Evolutionary conservation across 2,329 filamentous ascomycete genomes (phyloP).

Genomic region (Alternaria arbusti): DNA sequence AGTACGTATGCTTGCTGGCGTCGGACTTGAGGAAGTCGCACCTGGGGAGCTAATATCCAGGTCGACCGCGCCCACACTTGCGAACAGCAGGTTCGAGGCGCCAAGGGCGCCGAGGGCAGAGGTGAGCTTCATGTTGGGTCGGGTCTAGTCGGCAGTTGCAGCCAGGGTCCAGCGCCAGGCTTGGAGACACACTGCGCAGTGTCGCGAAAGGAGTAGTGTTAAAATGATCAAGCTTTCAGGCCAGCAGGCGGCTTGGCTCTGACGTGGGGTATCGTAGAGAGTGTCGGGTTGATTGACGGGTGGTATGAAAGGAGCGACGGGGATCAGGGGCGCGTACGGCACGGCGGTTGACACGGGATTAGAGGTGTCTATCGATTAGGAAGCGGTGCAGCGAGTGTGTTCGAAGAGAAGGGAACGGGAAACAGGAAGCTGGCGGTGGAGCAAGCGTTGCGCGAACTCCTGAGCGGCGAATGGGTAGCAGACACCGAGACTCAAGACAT

Average conservation of each 20-base stretch:
- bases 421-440: conserved; percentile 11
- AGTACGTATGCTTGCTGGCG: conserved; percentile 9
- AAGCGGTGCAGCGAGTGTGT: conserved; percentile 20
- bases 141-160: conserved; percentile 12
- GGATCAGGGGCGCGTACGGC: conserved; percentile 21
- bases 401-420: conserved; percentile 7
- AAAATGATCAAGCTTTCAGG: neutral
- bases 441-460: conserved; percentile 14
- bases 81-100: conserved; percentile 40
- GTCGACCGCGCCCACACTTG: conserved; percentile 40
- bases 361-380: neutral
- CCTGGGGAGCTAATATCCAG: conserved; percentile 38
- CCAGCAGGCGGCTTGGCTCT: neutral
- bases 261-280: conserved; percentile 10
- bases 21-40: conserved; percentile 18
- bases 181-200: conserved; percentile 16
- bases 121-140: conserved; percentile 43
- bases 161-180: conserved; percentile 34
- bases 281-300: conserved; percentile 25
- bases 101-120: conserved; percentile 39
- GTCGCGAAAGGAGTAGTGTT: neutral
- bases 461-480: conserved; percentile 14
- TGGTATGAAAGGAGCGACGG: conserved; percentile 40
- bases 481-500: conserved; percentile 13
- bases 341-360: neutral